Percentiles rank a stretch among this genome's conserved stretches.
Evolutionary conservation across 179 eudicot genomes (phyloP).

Genomic region (Silene coronaria): DNA sequence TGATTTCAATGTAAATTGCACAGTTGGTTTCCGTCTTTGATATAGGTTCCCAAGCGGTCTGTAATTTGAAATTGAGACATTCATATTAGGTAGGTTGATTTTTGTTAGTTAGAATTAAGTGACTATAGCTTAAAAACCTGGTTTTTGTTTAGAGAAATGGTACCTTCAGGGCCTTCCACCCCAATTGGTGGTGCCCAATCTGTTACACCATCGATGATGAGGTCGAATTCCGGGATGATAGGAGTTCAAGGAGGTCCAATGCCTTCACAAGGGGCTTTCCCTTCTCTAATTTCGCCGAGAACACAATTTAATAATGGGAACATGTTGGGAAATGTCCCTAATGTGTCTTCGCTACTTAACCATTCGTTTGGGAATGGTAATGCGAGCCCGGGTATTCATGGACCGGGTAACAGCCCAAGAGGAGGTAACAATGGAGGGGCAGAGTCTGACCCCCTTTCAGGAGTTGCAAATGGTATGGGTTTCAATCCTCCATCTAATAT

Average conservation of each 20-base stretch:
- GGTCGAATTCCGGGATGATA: constrained; percentile 75
- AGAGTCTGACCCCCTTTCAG: constrained; percentile 62
- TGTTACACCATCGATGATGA: constrained; percentile 54
- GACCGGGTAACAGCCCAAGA: constrained; percentile 43
- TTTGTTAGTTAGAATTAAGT: constrained; percentile 10
- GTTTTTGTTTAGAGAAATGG: constrained; percentile 37
- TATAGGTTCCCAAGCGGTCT: constrained; percentile 1
- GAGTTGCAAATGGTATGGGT: constrained; percentile 58
- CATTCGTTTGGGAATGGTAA: constrained; percentile 72
- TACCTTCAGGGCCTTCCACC: constrained; percentile 74
- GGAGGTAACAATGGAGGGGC: constrained; percentile 60
- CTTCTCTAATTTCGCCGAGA: constrained; percentile 65
- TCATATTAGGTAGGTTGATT: constrained; percentile 29
- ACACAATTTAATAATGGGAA: constrained; percentile 65
- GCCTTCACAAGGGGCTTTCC: constrained; percentile 56
- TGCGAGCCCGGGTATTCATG: constrained; percentile 46
- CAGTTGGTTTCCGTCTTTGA: constrained; percentile 16
- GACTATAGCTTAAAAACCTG: constrained; percentile 18
- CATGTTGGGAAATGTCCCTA: constrained; percentile 65
- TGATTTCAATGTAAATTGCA: constrained; percentile 19
- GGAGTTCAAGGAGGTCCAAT: constrained; percentile 70
- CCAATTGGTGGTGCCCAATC: constrained; percentile 73
- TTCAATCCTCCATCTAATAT: constrained; percentile 43
- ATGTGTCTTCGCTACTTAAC: constrained; percentile 68
- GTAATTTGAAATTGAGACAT: constrained; percentile 15